phyloP scores from a whole-genome alignment of 2,329 filamentous ascomycete genomes.

The Sarocladium brachiariae region DNA sequence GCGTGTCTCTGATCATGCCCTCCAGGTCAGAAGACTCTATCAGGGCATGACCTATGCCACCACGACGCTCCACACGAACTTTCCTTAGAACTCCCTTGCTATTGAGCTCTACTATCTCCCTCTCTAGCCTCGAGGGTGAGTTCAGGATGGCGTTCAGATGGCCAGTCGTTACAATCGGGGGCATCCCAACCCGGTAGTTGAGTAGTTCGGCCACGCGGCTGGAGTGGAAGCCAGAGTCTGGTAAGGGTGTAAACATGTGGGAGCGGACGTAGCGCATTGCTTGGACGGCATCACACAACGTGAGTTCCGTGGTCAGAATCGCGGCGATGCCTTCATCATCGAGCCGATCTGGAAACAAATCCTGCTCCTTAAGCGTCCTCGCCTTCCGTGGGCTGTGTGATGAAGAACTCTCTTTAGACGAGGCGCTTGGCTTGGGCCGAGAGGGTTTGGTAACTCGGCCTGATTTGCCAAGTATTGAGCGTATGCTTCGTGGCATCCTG shows the following conservation, averaged over 20 bases:
- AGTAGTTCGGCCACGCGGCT: slow-evolving; percentile 57
- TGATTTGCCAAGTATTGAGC: slow-evolving; percentile 31
- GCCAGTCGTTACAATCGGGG: slow-evolving; percentile 57
- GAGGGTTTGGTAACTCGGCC: slow-evolving; percentile 27
- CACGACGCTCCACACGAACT: slow-evolving; percentile 55
- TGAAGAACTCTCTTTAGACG: slow-evolving; percentile 12
- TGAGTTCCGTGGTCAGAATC: slow-evolving; percentile 47
- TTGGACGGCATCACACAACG: slow-evolving; percentile 55
- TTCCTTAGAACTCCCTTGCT: slow-evolving; percentile 51
- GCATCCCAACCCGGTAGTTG: slow-evolving; percentile 50
- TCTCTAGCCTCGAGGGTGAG: slow-evolving; percentile 58
- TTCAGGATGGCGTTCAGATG: slow-evolving; percentile 59
- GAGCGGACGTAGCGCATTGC: slow-evolving; percentile 55
- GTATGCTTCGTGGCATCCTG: slow-evolving; percentile 28
- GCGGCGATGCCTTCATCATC: slow-evolving; percentile 53
- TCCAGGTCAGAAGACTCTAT: slow-evolving; percentile 53
- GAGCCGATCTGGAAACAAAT: slow-evolving; percentile 39
- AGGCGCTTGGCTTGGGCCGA: slow-evolving; percentile 14
- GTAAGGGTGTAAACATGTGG: slow-evolving; percentile 59
- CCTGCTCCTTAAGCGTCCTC: slow-evolving; percentile 17
- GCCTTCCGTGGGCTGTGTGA: slow-evolving; percentile 20
- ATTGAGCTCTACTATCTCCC: slow-evolving; percentile 57
- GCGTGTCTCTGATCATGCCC: slow-evolving; percentile 31
- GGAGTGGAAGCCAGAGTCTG: slow-evolving; percentile 57
- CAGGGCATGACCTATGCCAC: slow-evolving; percentile 57